phyloP scores from a whole-genome alignment of 2,329 filamentous ascomycete genomes.

The Cercospora citrullina region DNA sequence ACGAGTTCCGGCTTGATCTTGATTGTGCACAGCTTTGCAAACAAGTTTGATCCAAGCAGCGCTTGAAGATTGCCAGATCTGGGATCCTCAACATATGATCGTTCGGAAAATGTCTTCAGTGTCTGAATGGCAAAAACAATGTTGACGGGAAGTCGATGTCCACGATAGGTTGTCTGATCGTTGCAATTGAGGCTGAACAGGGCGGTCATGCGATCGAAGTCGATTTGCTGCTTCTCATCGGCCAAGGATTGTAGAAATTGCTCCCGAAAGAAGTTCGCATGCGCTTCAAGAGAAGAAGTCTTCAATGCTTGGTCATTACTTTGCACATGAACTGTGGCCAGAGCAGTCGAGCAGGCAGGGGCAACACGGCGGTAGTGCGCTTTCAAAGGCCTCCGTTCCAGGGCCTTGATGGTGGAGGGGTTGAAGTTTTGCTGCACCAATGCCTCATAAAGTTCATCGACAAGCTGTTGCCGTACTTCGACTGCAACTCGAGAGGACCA shows the following conservation, averaged over 20 bases:
- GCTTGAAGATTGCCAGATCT: background rate
- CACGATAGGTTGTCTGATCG: background rate
- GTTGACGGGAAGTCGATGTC: slow-evolving; percentile 8
- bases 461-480: slow-evolving; percentile 14
- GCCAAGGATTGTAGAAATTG: background rate
- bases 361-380: slow-evolving; percentile 18
- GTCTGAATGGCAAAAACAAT: slow-evolving; percentile 12
- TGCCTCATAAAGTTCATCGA: slow-evolving; percentile 24
- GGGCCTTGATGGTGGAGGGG: slow-evolving; percentile 11
- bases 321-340: background rate
- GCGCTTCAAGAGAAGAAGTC: background rate
- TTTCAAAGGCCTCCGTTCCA: slow-evolving; percentile 24
- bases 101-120: slow-evolving; percentile 2
- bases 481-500: slow-evolving; percentile 8
- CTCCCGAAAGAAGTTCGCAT: background rate
- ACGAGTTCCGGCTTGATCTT: slow-evolving; percentile 2
- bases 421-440: slow-evolving; percentile 19
- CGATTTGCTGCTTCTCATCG: slow-evolving; percentile 1
- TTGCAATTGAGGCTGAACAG: slow-evolving; percentile 7
- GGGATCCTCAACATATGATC: background rate
- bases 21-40: slow-evolving; percentile 6
- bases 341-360: slow-evolving; percentile 23
- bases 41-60: slow-evolving; percentile 7
- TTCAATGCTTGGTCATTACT: background rate
- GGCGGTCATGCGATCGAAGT: background rate